Evolutionary conservation across 768 basidiomycete species (phyloP).

Genomic region (Cubamyces sp.): DNA sequence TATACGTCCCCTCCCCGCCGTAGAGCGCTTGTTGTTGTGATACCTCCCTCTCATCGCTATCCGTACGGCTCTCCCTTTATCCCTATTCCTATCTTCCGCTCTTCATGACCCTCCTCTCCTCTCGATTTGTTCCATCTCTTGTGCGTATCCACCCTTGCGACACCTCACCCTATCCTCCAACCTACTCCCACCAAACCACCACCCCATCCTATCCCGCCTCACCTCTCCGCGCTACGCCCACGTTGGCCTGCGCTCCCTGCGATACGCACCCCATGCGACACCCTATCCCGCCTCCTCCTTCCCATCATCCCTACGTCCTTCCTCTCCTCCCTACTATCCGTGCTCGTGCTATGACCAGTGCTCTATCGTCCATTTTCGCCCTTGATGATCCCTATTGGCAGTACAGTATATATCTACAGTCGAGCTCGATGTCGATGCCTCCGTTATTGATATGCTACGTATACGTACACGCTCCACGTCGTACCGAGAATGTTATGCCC

Average conservation of each 20-base stretch:
- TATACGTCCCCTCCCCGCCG: not conserved
- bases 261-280: constrained; percentile 23
- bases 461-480: not conserved
- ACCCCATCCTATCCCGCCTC: not conserved
- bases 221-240: not conserved
- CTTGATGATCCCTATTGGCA: not conserved
- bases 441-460: constrained; percentile 1
- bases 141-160: constrained; percentile 14
- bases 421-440: not conserved
- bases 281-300: constrained; percentile 4
- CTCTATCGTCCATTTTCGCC: not conserved
- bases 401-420: not conserved
- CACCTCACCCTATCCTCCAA: constrained; percentile 9
- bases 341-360: constrained; percentile 10
- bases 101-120: not conserved
- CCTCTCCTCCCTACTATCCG: not conserved
- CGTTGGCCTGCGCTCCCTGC: not conserved
- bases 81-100: not conserved
- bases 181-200: not conserved
- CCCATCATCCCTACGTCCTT: no score
- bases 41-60: constrained; percentile 2
- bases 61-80: not conserved
- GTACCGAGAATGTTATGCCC: not conserved
- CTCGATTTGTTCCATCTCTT: constrained; percentile 3
- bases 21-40: constrained; percentile 9